These are phyloP conservation scores for Candida broadrunensis DNA, from an alignment of 805 yeast genomes.

Conservation along the genomic window DNA sequence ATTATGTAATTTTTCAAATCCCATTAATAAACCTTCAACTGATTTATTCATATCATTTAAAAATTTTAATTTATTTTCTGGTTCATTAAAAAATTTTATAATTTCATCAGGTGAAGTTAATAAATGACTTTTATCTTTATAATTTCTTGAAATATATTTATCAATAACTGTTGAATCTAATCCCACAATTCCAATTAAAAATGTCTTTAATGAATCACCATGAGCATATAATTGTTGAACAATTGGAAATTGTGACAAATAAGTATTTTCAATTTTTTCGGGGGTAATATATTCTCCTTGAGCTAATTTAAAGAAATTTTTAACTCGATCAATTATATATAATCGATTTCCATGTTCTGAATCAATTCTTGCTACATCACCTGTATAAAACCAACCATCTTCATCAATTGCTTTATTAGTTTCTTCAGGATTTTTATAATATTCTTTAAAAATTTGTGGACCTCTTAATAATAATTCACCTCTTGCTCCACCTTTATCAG, in stretches of 20 bases:
- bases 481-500: slow-evolving; percentile 28
- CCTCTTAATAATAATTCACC: slow-evolving; percentile 62
- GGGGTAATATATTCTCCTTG: slow-evolving; percentile 43
- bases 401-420: slow-evolving; percentile 42
- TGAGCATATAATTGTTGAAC: slow-evolving; percentile 28
- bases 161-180: slow-evolving; percentile 18
- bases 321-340: slow-evolving; percentile 48
- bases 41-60: slow-evolving; percentile 20
- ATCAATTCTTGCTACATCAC: slow-evolving; percentile 42
- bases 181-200: slow-evolving; percentile 29
- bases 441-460: slow-evolving; percentile 50
- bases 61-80: slow-evolving; percentile 17
- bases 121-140: slow-evolving; percentile 11
- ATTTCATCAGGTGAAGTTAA: slow-evolving; percentile 13
- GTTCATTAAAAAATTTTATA: slow-evolving; percentile 19
- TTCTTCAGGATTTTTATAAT: slow-evolving; percentile 48
- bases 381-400: slow-evolving; percentile 59
- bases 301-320: slow-evolving; percentile 45
- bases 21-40: slow-evolving; percentile 21
- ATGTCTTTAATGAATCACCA: slow-evolving; percentile 28
- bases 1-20: slow-evolving; percentile 39
- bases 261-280: slow-evolving; percentile 36
- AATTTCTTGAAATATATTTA: slow-evolving; percentile 13
- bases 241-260: slow-evolving; percentile 26
- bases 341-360: slow-evolving; percentile 22